phyloP scores from a whole-genome alignment of 1,139 yeast species.

The Nakaseomyces kungkrabaensis region DNA sequence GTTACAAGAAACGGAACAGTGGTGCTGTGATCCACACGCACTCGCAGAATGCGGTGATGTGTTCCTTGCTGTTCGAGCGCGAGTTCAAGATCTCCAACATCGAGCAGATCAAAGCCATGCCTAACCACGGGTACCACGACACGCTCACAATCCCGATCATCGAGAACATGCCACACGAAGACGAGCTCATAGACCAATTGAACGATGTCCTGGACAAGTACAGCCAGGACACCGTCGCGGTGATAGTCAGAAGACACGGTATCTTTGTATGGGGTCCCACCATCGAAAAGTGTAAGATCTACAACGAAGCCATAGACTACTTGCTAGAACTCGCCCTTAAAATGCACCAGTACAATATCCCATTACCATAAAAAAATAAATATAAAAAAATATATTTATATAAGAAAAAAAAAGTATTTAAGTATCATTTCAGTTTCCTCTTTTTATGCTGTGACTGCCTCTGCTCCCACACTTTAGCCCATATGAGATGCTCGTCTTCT shows the following conservation, averaged over 20 bases:
- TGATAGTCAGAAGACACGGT: conserved; percentile 87
- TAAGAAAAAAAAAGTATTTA: conserved; percentile 3
- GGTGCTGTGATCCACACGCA: conserved; percentile 96
- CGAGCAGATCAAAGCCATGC: conserved; percentile 91
- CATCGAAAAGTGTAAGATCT: conserved; percentile 86
- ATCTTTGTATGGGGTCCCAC: conserved; percentile 92
- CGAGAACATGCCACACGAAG: conserved; percentile 83
- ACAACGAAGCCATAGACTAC: conserved; percentile 89
- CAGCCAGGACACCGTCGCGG: conserved; percentile 67
- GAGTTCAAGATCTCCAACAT: conserved; percentile 70
- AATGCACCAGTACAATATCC: conserved; percentile 56
- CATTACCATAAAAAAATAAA: conserved; percentile 30
- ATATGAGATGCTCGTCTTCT: conserved; percentile 24
- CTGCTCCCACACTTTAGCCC: conserved; percentile 20
- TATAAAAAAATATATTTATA: too few species aligned
- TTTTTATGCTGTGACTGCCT: conserved; percentile 1
- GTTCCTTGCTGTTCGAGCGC: conserved; percentile 56
- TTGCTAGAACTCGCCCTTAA: conserved; percentile 75
- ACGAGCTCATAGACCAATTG: conserved; percentile 63
- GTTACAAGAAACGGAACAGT: conserved; percentile 62
- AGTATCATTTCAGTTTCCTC: conserved; percentile 4
- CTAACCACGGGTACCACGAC: conserved; percentile 59
- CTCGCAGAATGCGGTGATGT: conserved; percentile 80
- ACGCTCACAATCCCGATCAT: conserved; percentile 78
- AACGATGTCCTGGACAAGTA: conserved; percentile 53